These are phyloP conservation scores for Globisporangium polare DNA, from an alignment of 352 stramenopile genomes.

Conservation along the genomic window DNA sequence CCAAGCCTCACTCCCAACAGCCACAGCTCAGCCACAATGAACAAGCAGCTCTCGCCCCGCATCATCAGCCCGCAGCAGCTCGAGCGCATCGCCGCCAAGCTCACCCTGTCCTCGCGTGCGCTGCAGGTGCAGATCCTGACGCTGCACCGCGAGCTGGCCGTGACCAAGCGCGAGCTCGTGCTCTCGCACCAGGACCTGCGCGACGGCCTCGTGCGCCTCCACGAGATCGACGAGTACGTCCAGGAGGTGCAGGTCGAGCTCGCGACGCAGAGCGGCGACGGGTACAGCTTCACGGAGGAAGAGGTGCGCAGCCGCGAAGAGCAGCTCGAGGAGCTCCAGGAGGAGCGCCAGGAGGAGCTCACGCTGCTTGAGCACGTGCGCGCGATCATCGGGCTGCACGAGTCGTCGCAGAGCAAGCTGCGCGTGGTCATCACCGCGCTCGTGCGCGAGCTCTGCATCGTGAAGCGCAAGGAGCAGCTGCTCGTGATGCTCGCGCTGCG, in stretches of 20 bases:
- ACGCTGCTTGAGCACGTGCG: slow-evolving; percentile 51
- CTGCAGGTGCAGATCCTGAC: slow-evolving; percentile 37
- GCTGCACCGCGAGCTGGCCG: slow-evolving; percentile 30
- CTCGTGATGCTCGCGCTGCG: slow-evolving; percentile 51
- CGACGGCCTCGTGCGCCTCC: slow-evolving; percentile 43
- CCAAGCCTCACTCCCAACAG: neutral
- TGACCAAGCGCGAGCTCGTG: slow-evolving; percentile 33
- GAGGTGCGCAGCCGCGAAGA: slow-evolving; percentile 35
- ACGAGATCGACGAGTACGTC: slow-evolving; percentile 66
- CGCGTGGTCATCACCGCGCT: slow-evolving; percentile 37
- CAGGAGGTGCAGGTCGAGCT: slow-evolving; percentile 47
- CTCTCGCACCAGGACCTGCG: slow-evolving; percentile 50
- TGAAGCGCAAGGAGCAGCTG: slow-evolving; percentile 45
- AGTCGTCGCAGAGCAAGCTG: slow-evolving; percentile 33
- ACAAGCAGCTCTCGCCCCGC: neutral
- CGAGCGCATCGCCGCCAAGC: slow-evolving; percentile 41
- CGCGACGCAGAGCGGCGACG: slow-evolving; percentile 5
- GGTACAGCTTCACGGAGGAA: slow-evolving; percentile 22
- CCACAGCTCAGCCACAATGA: neutral
- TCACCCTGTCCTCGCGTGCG: slow-evolving; percentile 41
- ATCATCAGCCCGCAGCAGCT: slow-evolving; percentile 25
- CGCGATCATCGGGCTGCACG: slow-evolving; percentile 42
- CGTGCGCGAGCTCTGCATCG: slow-evolving; percentile 32
- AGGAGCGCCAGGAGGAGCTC: slow-evolving; percentile 61
- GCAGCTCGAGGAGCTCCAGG: slow-evolving; percentile 51